Conservation (phyloP, 768 basidiomycete genomes). For the Tephrocybe sp. region DNA sequence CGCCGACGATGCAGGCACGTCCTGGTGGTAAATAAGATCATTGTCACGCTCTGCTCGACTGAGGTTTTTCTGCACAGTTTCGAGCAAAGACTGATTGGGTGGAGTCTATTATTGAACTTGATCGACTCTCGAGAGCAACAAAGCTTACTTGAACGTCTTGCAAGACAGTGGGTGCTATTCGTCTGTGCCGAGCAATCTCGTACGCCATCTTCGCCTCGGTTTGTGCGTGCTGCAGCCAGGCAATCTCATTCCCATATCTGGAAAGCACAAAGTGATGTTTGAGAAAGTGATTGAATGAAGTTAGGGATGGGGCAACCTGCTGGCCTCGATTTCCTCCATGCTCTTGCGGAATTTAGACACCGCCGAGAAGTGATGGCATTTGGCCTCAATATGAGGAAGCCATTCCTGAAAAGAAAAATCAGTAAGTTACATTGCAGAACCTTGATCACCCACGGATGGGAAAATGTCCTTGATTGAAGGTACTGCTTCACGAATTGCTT, state of each 20-base stretch:
- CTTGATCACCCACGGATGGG: conserved; percentile 44
- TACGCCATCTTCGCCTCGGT: conserved; percentile 66
- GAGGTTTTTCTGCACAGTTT: conserved; percentile 63
- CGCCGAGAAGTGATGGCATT: conserved; percentile 81
- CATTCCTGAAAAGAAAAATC: conserved; percentile 51
- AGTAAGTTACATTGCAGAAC: neutral
- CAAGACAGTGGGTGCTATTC: conserved; percentile 59
- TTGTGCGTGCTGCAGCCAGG: conserved; percentile 69
- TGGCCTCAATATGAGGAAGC: conserved; percentile 79
- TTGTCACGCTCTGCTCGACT: conserved; percentile 85
- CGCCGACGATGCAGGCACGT: conserved; percentile 70
- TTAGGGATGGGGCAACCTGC: conserved; percentile 40
- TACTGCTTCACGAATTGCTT: conserved; percentile 39
- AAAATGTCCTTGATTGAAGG: conserved; percentile 45
- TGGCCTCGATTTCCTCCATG: conserved; percentile 80
- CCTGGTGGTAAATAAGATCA: conserved; percentile 91
- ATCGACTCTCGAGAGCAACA: conserved; percentile 4
- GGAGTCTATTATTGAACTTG: neutral
- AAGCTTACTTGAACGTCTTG: conserved; percentile 73
- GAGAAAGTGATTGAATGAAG: neutral
- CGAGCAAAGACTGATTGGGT: conserved; percentile 66
- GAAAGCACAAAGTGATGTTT: neutral
- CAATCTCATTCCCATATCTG: conserved; percentile 88
- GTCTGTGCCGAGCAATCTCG: conserved; percentile 60
- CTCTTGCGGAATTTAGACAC: conserved; percentile 89